Base-by-base conservation (phyloP, 257 asterid species). In the Prunella vulgaris region DNA sequence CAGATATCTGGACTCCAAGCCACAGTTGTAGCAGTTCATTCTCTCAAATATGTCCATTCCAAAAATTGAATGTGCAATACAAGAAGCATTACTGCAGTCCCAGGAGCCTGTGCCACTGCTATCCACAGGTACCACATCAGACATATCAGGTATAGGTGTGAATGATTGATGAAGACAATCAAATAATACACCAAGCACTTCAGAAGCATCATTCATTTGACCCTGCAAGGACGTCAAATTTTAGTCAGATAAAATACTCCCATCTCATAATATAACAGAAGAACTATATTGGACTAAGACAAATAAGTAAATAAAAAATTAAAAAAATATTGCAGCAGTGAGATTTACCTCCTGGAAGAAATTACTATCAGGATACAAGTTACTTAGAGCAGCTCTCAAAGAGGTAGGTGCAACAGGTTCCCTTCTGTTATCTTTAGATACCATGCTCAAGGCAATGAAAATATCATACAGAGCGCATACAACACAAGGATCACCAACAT, bases 141-240 rank as follows among this genome's bases (percentile, higher is more conserved):
- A 80, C n/a, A 61, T 69, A 73, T 76, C 72, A 35, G 86, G 71
- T 58, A 74, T 77, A 73, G 82, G 76, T 49, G 90, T 80, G 73
- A 89, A 90, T 64, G 97, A 87, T 66, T 64, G 83, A 73, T 93
- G 97, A 57, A 93, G 95, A 84, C 97, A 93, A 65, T 85, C 81
- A 85, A 93, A 93, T 77, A 93, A 80, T 73, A 87, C 96, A 18
- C 85, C 93, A 70, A 93, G 76, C 78, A 91, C 97, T 83, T 93
- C 99, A 70, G 97, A 90, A 71, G 99, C 99, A 81, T 93, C 99
- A 75, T 91, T 90, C 99, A 90, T 93, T 81, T 93, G 96, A 81
- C 96, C 97, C 99, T 93, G 97, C 79, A 83, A 4, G 48, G 56
- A 74, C 64, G 70, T 40, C 73, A 48, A 15, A 46, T 72, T 42